Conservation (phyloP, 352 stramenopile genomes). For the Phytophthora sp. region DNA sequence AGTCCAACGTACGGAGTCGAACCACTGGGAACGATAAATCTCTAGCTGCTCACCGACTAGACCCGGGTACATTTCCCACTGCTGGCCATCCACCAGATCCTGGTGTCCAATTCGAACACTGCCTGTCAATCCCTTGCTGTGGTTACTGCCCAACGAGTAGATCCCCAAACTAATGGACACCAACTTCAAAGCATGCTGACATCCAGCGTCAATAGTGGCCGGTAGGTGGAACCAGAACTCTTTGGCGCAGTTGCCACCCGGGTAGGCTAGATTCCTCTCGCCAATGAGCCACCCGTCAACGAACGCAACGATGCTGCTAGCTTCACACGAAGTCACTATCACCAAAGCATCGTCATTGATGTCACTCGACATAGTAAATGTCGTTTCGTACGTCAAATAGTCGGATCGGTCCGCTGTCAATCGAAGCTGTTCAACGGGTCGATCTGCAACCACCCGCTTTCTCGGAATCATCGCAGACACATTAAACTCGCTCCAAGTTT, state of each 20-base stretch:
- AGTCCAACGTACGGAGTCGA: conserved; percentile 57
- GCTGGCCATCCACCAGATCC: conserved; percentile 29
- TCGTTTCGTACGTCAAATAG: conserved; percentile 72
- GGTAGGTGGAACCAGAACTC: conserved; percentile 54
- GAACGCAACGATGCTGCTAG: conserved; percentile 58
- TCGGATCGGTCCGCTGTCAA: conserved; percentile 65
- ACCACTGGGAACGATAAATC: conserved; percentile 58
- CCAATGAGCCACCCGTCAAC: conserved; percentile 53
- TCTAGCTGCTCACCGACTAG: conserved; percentile 72
- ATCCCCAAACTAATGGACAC: conserved; percentile 70
- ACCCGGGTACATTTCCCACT: conserved; percentile 67
- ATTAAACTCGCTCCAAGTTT: conserved; percentile 60
- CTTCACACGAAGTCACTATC: conserved; percentile 63
- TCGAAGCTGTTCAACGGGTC: conserved; percentile 58
- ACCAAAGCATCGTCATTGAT: conserved; percentile 18
- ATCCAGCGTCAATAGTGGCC: conserved; percentile 30
- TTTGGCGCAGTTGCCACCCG: conserved; percentile 57
- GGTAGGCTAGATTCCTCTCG: conserved; percentile 52
- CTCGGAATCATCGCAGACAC: conserved; percentile 34
- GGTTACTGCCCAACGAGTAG: conserved; percentile 54
- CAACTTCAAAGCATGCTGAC: conserved; percentile 47
- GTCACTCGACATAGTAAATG: conserved; percentile 27
- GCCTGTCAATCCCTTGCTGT: conserved; percentile 66
- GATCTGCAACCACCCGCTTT: conserved; percentile 43
- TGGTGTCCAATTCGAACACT: conserved; percentile 50